Percentiles rank a stretch among this genome's conserved stretches.
These are phyloP conservation scores for Arthrobotrys sphaeroides DNA, from an alignment of 2,329 filamentous ascomycete species.

Conservation along the genomic window DNA sequence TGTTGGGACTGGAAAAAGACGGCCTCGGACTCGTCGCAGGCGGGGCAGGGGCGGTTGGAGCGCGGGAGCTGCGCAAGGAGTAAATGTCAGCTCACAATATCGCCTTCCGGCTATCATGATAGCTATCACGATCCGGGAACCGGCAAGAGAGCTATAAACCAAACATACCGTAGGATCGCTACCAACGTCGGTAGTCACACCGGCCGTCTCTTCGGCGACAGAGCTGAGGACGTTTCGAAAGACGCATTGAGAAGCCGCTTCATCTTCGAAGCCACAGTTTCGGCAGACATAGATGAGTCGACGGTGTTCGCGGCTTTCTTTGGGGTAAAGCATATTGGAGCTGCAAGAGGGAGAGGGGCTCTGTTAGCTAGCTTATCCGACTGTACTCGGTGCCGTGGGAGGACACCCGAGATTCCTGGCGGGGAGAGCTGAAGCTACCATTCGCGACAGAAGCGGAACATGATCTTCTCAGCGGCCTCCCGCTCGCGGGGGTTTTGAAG, in stretches of 20 bases:
- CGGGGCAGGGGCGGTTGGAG: conserved; percentile 83
- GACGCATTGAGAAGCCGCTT: conserved; percentile 86
- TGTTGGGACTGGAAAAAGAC: conserved; percentile 99
- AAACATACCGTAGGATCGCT: conserved; percentile 97
- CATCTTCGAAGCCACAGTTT: conserved; percentile 90
- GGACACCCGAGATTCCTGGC: no score
- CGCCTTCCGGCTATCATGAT: background rate
- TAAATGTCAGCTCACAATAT: background rate
- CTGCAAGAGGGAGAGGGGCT: conserved; percentile 61
- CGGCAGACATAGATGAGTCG: conserved; percentile 94
- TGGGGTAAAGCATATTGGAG: conserved; percentile 97
- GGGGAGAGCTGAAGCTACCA: conserved; percentile 71
- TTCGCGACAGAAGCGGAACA: conserved; percentile 97
- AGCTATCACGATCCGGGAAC: conserved; percentile 12
- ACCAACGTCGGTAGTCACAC: conserved; percentile 95
- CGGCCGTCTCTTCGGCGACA: conserved; percentile 91
- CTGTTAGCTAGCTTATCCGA: conserved; percentile 56
- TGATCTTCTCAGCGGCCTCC: conserved; percentile 74
- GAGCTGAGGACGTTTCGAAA: conserved; percentile 95
- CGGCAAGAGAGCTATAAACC: background rate
- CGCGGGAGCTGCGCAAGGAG: conserved; percentile 78
- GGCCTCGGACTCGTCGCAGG: conserved; percentile 85
- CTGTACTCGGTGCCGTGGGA: no score
- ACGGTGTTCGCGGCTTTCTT: conserved; percentile 85
- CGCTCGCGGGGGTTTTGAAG: conserved; percentile 52